Conservation (phyloP, 2,329 filamentous ascomycete genomes). For the Penicillium sp. region DNA sequence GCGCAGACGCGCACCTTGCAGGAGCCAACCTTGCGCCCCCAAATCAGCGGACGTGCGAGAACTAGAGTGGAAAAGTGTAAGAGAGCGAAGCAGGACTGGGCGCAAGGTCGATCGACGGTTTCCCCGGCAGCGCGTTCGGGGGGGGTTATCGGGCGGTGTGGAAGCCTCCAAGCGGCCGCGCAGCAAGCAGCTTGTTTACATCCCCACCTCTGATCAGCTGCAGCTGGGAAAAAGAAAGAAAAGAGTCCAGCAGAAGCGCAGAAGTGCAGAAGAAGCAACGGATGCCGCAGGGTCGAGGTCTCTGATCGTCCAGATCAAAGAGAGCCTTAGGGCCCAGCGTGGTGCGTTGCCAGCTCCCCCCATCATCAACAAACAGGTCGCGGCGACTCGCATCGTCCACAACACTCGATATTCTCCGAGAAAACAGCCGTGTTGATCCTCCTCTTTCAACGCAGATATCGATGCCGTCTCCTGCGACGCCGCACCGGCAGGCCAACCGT, state of each 20-base stretch:
- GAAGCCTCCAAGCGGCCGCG: conserved; percentile 7
- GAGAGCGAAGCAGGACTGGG: not conserved
- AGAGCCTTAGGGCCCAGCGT: conserved; percentile 7
- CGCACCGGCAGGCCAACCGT: conserved; percentile 45
- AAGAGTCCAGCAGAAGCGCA: too few relatives aligned
- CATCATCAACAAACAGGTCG: conserved; percentile 16
- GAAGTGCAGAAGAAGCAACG: conserved; percentile 14
- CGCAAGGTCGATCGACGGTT: conserved; percentile 24
- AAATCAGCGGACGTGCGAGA: too few relatives aligned
- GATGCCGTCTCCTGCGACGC: conserved; percentile 48
- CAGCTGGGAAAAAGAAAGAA: not conserved
- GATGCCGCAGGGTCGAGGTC: conserved; percentile 17
- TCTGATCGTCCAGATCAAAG: conserved; percentile 14
- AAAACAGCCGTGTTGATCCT: conserved; percentile 2
- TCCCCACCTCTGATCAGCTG: conserved; percentile 1
- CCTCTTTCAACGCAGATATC: conserved; percentile 21
- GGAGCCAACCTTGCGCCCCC: not conserved
- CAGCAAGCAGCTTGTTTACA: conserved; percentile 23
- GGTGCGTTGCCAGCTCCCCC: conserved; percentile 11
- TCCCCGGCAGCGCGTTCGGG: conserved; percentile 22
- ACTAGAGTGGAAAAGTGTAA: too few relatives aligned
- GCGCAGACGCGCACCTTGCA: conserved; percentile 6
- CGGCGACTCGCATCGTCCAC: conserved; percentile 14
- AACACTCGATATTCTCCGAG: conserved; percentile 3
- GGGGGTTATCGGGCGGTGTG: conserved; percentile 23